These are phyloP conservation scores for Chenopodium berlandieri DNA, from an alignment of 148 eudicot species.

Conservation along the genomic window DNA sequence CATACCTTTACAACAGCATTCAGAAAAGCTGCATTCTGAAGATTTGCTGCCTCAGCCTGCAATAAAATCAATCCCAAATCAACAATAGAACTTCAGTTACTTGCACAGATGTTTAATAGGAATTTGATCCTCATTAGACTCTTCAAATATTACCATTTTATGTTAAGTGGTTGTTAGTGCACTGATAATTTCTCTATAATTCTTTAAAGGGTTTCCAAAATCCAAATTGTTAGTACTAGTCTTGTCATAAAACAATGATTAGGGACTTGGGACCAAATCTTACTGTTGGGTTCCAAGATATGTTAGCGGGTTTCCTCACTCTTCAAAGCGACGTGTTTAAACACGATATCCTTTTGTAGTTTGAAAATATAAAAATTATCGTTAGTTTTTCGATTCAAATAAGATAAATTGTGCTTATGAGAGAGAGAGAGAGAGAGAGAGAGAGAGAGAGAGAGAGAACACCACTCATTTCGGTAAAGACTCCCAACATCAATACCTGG, in stretches of 20 bases:
- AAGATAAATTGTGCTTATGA: not conserved
- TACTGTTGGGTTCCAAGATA: too few species aligned
- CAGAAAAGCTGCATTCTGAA: constrained; percentile 69
- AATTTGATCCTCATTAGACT: not conserved
- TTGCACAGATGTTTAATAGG: not conserved
- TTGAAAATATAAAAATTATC: not conserved
- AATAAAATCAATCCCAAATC: constrained; percentile 14
- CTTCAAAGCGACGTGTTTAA: too few species aligned
- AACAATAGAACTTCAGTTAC: not conserved
- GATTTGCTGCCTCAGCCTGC: constrained; percentile 71
- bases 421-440: not conserved
- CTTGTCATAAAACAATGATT: too few species aligned
- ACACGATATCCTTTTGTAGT: not conserved
- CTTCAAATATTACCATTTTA: not conserved
- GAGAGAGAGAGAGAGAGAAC: not conserved
- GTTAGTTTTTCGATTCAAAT: not conserved
- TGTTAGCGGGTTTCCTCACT: too few species aligned
- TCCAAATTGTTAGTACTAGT: too few species aligned
- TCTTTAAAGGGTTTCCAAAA: too few species aligned
- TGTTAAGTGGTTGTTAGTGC: not conserved
- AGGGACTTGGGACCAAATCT: too few species aligned
- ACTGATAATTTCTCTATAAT: not conserved
- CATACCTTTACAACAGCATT: constrained; percentile 96
- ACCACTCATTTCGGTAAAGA: not conserved
- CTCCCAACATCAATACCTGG: not conserved